Base-by-base conservation (phyloP, 2,329 filamentous ascomycete species). In the Parastagonospora avenae region DNA sequence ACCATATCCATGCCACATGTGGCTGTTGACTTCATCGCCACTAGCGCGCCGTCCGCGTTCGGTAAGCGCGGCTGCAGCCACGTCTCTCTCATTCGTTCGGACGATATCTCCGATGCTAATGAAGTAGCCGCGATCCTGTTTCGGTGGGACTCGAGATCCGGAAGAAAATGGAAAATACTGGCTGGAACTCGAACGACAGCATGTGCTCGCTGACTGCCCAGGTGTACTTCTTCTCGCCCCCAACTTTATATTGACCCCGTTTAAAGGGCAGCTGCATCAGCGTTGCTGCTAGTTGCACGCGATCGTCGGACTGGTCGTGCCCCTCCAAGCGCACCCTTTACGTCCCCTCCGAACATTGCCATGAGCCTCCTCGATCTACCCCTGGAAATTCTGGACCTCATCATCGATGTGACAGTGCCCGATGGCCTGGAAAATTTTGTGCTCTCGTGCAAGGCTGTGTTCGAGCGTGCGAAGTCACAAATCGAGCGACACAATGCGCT, bases 341-440 rank as follows among this genome's bases (percentile, higher is more conserved):
- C 35, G 4, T 14, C 27, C 16, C n/a, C 36, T 24, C 31, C 14
- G 15, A 24, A 38, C 24, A n/a, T 19, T 43, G 39, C 24, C 16
- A 73, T 73, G 70, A 27, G 59, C 9, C 61, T 73, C 10, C 63
- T 72, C 30, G 62, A 69, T 37, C 60, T 73, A 10, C 69, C 70
- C 1, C 57, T 56, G 2, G 70, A 73, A 42, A 57, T 72, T n/a
- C 52, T 73, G 14, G 67, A 70, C 41, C 56, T 59, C 8, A 66
- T 73, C 31, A 63, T 73, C 32, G 57, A 65, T 29, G 56, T 55
- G 19, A 61, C 66, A 9, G 51, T 61, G 8, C 68, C 70, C 5
- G 19, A 35, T 33, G 67, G 67, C 8, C 47, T 73, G 8, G 65
- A 72, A 47, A 53, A 48, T 37, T 65, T 73, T 35, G 67, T 62